A percentile compares a stretch with the other conserved stretches of the same genome.
These are phyloP conservation scores for Neofusicoccum sp. DNA, from an alignment of 2,329 filamentous ascomycete genomes.

Conservation along the genomic window DNA sequence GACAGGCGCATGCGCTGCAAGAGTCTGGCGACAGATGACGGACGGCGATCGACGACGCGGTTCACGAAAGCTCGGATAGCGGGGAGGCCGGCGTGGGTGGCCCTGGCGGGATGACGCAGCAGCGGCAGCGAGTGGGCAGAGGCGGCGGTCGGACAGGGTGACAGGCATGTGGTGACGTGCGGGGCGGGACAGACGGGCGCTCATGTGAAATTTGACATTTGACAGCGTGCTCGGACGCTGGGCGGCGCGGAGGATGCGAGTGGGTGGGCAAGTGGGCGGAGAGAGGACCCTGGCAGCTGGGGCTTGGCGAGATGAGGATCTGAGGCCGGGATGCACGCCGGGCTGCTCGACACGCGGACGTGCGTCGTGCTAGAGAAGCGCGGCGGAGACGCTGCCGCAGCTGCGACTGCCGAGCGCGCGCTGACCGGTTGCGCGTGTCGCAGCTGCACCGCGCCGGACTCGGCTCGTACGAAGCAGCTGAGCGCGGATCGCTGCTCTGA, in stretches of 20 bases:
- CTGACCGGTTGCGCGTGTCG: not conserved
- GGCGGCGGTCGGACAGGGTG: not conserved
- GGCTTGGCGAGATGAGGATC: constrained; percentile 4
- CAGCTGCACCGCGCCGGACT: not conserved
- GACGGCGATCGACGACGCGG: not conserved
- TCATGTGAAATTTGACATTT: not conserved
- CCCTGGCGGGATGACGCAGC: constrained; percentile 7
- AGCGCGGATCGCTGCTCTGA: not conserved
- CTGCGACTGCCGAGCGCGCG: too few relatives aligned
- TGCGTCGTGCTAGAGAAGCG: too few relatives aligned
- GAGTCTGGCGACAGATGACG: not conserved
- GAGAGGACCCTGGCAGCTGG: not conserved
- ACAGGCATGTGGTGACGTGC: not conserved
- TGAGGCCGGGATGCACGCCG: not conserved
- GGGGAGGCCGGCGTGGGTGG: constrained; percentile 1
- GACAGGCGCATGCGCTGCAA: not conserved
- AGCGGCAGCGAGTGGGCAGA: not conserved
- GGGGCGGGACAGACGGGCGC: not conserved
- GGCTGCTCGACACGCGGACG: too few relatives aligned
- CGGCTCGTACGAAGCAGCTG: not conserved
- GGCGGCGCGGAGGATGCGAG: too few relatives aligned
- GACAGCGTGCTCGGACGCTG: not conserved
- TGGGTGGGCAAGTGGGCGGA: too few relatives aligned
- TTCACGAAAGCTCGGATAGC: constrained; percentile 1
- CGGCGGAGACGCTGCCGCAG: too few relatives aligned